A percentile compares a stretch with the other conserved stretches of the same genome.
Evolutionary conservation across 441 rosid species (phyloP).

Genomic region (Isatis lusitanica): DNA sequence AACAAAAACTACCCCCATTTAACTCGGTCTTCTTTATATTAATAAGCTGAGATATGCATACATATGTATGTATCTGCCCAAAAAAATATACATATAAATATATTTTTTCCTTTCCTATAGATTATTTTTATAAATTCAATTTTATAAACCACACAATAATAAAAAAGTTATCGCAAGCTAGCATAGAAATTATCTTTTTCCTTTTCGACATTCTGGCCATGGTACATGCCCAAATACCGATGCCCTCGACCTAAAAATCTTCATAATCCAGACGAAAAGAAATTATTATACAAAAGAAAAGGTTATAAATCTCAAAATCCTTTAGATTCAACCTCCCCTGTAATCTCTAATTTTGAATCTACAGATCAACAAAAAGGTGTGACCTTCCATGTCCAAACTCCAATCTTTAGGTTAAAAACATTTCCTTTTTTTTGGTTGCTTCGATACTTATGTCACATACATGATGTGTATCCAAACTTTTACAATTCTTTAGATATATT

Average conservation of each 20-base stretch:
- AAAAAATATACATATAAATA: neutral
- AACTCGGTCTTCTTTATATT: constrained; percentile 10
- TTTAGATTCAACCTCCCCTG: constrained; percentile 19
- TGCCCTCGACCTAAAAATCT: constrained; percentile 28
- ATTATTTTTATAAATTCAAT: neutral
- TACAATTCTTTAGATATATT: neutral
- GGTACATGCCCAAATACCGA: constrained; percentile 42
- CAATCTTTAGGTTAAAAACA: constrained; percentile 23
- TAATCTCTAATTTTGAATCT: constrained; percentile 26
- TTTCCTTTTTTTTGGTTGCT: constrained; percentile 9
- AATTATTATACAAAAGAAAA: neutral
- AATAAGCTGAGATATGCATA: neutral
- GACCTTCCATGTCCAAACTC: constrained; percentile 31
- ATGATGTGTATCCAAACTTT: constrained; percentile 26
- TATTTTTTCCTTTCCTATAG: neutral
- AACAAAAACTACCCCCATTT: constrained; percentile 14
- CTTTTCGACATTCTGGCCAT: constrained; percentile 38
- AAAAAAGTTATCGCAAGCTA: constrained; percentile 17
- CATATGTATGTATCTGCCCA: neutral
- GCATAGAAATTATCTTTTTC: constrained; percentile 23
- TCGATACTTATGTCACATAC: constrained; percentile 47
- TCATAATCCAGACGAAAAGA: constrained; percentile 22
- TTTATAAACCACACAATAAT: constrained; percentile 24
- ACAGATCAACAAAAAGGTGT: constrained; percentile 39
- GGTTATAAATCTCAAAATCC: constrained; percentile 1